Evolutionary conservation across 768 basidiomycete species (phyloP).

Genomic region (Boletus sensibilis): DNA sequence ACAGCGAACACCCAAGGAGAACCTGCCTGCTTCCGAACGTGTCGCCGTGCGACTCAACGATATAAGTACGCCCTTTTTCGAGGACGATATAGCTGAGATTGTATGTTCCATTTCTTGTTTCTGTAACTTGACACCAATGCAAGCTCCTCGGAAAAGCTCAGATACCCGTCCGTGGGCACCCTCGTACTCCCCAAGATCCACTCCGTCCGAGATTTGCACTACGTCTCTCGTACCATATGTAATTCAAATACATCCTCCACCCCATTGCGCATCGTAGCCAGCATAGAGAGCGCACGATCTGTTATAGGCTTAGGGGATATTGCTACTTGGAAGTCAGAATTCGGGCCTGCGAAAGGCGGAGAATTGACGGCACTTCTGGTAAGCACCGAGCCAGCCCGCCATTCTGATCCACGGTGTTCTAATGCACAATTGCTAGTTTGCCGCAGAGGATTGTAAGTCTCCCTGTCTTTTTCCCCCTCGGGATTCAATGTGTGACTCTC

Average conservation of each 20-base stretch:
- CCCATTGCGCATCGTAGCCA: constrained; percentile 67
- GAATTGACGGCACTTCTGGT: constrained; percentile 62
- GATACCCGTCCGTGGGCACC: constrained; percentile 49
- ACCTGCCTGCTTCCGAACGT: constrained; percentile 45
- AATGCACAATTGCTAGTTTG: constrained; percentile 57
- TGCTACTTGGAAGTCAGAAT: constrained; percentile 61
- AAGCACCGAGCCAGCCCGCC: neutral
- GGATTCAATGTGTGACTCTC: neutral
- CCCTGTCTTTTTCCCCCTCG: neutral
- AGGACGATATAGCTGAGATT: constrained; percentile 58
- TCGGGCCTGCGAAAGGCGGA: constrained; percentile 47
- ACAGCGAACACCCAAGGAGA: constrained; percentile 27
- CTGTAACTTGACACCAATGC: constrained; percentile 1
- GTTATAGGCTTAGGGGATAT: constrained; percentile 69
- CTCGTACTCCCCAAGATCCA: constrained; percentile 88
- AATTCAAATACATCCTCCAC: constrained; percentile 25
- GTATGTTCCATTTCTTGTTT: constrained; percentile 36
- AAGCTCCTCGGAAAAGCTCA: constrained; percentile 37
- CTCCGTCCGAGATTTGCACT: constrained; percentile 60
- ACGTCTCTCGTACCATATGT: constrained; percentile 46
- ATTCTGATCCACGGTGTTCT: neutral
- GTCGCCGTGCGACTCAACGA: constrained; percentile 74
- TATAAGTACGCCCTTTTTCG: constrained; percentile 62
- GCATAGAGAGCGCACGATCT: constrained; percentile 80
- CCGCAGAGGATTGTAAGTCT: constrained; percentile 85